Evolutionary conservation across 2,329 filamentous ascomycete genomes (phyloP), one percentile per base, ranked within the genome.

Genomic region (Penicillium janthinellum): DNA sequence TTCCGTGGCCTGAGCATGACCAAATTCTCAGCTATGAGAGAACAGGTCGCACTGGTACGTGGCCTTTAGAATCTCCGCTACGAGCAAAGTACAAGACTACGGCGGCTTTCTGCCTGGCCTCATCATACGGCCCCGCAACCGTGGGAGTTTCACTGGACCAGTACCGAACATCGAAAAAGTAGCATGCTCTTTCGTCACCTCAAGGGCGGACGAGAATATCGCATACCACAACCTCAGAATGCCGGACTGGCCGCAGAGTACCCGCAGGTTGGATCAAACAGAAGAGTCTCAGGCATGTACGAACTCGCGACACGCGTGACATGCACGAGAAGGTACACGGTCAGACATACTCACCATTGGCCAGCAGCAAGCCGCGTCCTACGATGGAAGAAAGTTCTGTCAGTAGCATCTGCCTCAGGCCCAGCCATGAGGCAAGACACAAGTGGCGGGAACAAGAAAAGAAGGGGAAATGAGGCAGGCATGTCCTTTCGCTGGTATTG

Each of bases 401-500:
- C 28, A 67, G 60, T 57, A 64, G 64, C 57, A 58, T 60, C 59
- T 56, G 48, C 54, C 49, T 51, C 53, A 50, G 56, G 50, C 51
- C 3, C 11, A 11, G 31, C 54, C 35, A 38, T 42, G 53, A 42
- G 53, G 51, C 44, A 57, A 50, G 51, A 64, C 56, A 58, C 62
- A 42, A 56, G 57, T 15, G 34, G n/a, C n/a, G 51, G 20, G 5
- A 28, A 20, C 44, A 47, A 42, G 39, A 38, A 35, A 6, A 58
- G 42, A 55, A 56, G 41, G 54, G 57, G 51, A 51, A 57, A 54
- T 60, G 51, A 63, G 64, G 62, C 64, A 64, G 51, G 66, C 66
- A 68, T 68, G 66, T 96, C 89, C 91, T 96, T 94, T 91, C 92
- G 92, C 92, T 91, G 89, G 90, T 90, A 93, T 94, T 93, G 92